Conservation (phyloP, 108 stramenopile species). For the Epithemia pelagica region DNA sequence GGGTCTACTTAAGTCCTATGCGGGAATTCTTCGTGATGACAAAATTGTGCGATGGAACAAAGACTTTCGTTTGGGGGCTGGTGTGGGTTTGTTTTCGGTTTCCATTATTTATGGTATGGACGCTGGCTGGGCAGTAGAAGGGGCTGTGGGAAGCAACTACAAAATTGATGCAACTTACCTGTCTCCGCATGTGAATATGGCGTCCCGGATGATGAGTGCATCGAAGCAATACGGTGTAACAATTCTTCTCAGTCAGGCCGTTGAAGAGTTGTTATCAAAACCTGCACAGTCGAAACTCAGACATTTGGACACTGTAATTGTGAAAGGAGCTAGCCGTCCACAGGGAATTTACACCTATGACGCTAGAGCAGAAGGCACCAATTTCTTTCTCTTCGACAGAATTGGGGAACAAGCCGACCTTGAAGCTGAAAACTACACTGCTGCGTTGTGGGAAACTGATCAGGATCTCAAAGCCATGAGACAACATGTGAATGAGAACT, state of each 20-base stretch:
- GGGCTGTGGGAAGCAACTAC: conserved; percentile 86
- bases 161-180: conserved; percentile 96
- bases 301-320: conserved; percentile 87
- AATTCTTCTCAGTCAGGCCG: conserved; percentile 71
- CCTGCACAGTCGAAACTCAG: conserved; percentile 59
- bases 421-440: conserved; percentile 64
- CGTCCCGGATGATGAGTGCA: conserved; percentile 90
- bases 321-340: conserved; percentile 84
- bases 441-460: conserved; percentile 70
- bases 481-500: conserved; percentile 69
- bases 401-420: conserved; percentile 57
- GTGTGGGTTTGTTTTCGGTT: conserved; percentile 65
- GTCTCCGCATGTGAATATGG: conserved; percentile 95
- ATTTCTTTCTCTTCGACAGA: conserved; percentile 73
- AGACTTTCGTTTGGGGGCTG: conserved; percentile 72
- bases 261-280: conserved; percentile 69
- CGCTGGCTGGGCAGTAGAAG: conserved; percentile 95
- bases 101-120: conserved; percentile 89
- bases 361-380: conserved; percentile 59
- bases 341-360: conserved; percentile 89
- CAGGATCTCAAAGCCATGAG: conserved; percentile 77
- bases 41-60: conserved; percentile 52
- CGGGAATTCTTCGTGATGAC: conserved; percentile 65
- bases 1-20: conserved; percentile 76
- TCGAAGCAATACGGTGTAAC: conserved; percentile 82